Evolutionary conservation across 352 stramenopile genomes (phyloP).

Genomic region (Stephanocyclus meneghinianus): DNA sequence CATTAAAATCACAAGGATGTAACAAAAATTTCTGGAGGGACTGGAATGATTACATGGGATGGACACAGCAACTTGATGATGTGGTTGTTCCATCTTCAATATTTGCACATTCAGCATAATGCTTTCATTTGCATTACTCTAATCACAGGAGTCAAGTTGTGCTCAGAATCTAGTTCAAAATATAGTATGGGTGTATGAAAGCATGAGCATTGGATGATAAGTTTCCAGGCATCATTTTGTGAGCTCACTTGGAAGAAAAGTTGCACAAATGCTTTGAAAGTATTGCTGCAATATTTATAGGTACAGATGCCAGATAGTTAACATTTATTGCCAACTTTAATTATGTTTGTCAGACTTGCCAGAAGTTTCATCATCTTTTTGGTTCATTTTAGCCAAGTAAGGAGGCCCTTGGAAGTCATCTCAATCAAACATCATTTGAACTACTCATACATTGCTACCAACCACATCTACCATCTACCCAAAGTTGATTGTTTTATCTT

Average conservation of each 20-base stretch:
- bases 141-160: conserved; percentile 62
- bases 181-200: conserved; percentile 64
- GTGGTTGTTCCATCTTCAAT: neutral
- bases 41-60: conserved; percentile 57
- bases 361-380: neutral
- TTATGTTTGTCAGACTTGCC: neutral
- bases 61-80: conserved; percentile 10
- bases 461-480: conserved; percentile 14
- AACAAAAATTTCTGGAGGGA: conserved; percentile 64
- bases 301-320: neutral
- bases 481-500: conserved; percentile 1
- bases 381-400: neutral
- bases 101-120: conserved; percentile 61
- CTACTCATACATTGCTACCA: conserved; percentile 24
- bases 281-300: too few species aligned
- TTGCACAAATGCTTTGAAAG: too few species aligned
- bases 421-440: conserved; percentile 26
- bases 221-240: conserved; percentile 65
- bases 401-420: conserved; percentile 8
- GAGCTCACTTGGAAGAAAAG: neutral
- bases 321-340: neutral
- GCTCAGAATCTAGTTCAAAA: neutral
- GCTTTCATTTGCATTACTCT: conserved; percentile 76
- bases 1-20: conserved; percentile 58
- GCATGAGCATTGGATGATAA: conserved; percentile 55